A percentile compares a stretch with the other conserved stretches of the same genome.
phyloP scores from a whole-genome alignment of 208 protist species.

The Dictyostelium gargantuum region DNA sequence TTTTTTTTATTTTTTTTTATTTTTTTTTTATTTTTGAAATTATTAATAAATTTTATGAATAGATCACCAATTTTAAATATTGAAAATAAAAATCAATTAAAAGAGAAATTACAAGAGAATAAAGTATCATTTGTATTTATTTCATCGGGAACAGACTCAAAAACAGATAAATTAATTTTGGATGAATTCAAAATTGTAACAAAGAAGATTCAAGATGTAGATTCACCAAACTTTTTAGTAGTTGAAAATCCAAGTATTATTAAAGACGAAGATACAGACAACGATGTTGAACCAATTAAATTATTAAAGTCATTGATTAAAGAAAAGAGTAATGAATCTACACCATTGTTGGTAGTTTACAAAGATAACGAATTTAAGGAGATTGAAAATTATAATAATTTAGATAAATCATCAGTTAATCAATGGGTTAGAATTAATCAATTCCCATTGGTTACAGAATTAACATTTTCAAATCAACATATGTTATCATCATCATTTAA shows the following conservation, averaged over 20 bases:
- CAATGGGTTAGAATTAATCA: slow-evolving; percentile 20
- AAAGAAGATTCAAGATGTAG: background rate
- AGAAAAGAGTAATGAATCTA: too few species aligned
- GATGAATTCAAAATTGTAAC: background rate
- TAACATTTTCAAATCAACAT: background rate
- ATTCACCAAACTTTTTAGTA: background rate
- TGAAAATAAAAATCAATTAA: background rate
- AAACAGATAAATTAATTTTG: background rate
- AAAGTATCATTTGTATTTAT: background rate
- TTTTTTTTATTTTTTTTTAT: background rate
- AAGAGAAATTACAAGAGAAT: background rate
- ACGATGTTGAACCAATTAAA: too few species aligned
- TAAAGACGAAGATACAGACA: too few species aligned
- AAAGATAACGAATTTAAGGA: background rate
- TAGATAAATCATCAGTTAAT: background rate
- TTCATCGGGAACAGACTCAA: background rate
- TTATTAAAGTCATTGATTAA: background rate
- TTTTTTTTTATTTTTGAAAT: background rate
- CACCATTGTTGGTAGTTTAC: background rate
- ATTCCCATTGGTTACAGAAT: background rate
- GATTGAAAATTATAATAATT: background rate
- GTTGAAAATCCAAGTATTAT: background rate
- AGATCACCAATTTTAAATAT: slow-evolving; percentile 3
- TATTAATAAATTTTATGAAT: background rate
- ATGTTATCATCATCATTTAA: background rate